These are phyloP conservation scores for sunflower (Helianthus annuus) DNA, from an alignment of 129 eudicot species.

Conservation along the genomic window HanXRQr2.0-SUNRISE NC_035444.2:32608889-32609388, in stretches of 20 bases:
- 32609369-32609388: conserved; percentile 57
- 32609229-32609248: conserved; percentile 33
- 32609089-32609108: conserved; percentile 27
- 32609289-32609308: conserved; percentile 38
- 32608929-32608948: conserved; percentile 47
- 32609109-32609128: conserved; percentile 27
- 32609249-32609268: conserved; percentile 7
- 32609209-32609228: conserved; percentile 51
- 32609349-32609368: conserved; percentile 41
- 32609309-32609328: conserved; percentile 15
- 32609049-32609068: conserved; percentile 29
- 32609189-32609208: conserved; percentile 41
- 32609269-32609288: conserved; percentile 51
- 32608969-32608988: conserved; percentile 61
- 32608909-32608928: conserved; percentile 75
- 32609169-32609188: conserved; percentile 25
- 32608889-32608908: conserved; percentile 64
- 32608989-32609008: conserved; percentile 55
- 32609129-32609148: conserved; percentile 37
- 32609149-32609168: conserved; percentile 39
- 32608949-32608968: conserved; percentile 60
- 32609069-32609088: conserved; percentile 29
- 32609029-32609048: conserved; percentile 62
- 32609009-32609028: conserved; percentile 69
- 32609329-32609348: conserved; percentile 25